Conservation (phyloP, 768 basidiomycete species). For the Mycena belliarum region DNA sequence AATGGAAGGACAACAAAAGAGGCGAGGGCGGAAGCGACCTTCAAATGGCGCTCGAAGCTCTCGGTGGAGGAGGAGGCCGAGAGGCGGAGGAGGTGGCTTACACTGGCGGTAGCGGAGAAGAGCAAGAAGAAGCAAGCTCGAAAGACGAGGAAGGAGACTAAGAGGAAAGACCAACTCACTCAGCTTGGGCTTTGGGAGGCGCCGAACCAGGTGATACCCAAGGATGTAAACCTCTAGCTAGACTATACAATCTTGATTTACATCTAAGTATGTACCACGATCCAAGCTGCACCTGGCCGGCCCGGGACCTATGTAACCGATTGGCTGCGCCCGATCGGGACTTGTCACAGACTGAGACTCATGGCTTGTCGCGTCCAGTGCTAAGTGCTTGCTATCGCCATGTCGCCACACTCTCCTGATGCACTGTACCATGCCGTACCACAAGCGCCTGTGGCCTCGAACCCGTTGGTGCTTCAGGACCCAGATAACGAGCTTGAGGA, state of each 20-base stretch:
- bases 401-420: conserved; percentile 30
- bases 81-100: conserved; percentile 60
- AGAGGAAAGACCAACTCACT: conserved; percentile 56
- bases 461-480: conserved; percentile 27
- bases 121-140: conserved; percentile 57
- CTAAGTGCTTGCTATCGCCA: too few species aligned
- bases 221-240: conserved; percentile 9
- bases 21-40: conserved; percentile 72
- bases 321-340: not conserved
- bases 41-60: conserved; percentile 67
- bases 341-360: too few species aligned
- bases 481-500: conserved; percentile 35
- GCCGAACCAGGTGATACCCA: conserved; percentile 62
- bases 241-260: too few species aligned
- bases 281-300: too few species aligned
- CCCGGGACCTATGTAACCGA: not conserved
- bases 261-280: too few species aligned
- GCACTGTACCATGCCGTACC: conserved; percentile 47
- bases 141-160: conserved; percentile 52
- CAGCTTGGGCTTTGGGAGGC: conserved; percentile 54
- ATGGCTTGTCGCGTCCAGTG: too few species aligned
- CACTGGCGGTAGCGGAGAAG: conserved; percentile 48
- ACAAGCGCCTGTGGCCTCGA: conserved; percentile 35
- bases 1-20: conserved; percentile 62
- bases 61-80: conserved; percentile 59